Evolutionary conservation across 1,284 basidiomycete genomes (phyloP).

Genomic region (Puccinia coronata): DNA sequence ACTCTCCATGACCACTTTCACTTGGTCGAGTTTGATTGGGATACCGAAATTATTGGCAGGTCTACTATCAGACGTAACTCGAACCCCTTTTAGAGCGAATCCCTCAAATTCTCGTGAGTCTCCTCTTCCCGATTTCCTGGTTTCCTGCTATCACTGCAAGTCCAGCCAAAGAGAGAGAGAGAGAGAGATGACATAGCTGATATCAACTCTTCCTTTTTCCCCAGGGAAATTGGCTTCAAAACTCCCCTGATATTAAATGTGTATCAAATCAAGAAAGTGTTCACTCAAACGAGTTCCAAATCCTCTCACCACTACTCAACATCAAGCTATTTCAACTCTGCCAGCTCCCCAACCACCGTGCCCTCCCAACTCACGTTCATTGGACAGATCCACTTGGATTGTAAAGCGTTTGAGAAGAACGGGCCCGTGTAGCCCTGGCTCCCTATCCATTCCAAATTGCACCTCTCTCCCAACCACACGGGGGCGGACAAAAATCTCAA

Average conservation of each 20-base stretch:
- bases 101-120: constrained; percentile 38
- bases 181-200: too few relatives aligned
- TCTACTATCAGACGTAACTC: constrained; percentile 37
- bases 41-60: constrained; percentile 36
- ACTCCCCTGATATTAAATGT: constrained; percentile 28
- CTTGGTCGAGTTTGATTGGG: constrained; percentile 48
- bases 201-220: not conserved
- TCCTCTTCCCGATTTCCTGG: too few relatives aligned
- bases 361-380: constrained; percentile 20
- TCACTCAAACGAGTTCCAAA: not conserved
- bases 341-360: not conserved
- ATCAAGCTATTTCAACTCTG: not conserved
- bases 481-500: not conserved
- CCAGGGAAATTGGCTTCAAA: constrained; percentile 43
- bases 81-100: constrained; percentile 43
- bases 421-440: constrained; percentile 13
- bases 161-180: too few relatives aligned
- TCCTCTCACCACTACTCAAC: not conserved
- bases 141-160: not conserved
- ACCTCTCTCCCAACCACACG: not conserved
- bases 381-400: constrained; percentile 8
- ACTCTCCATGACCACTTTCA: constrained; percentile 29
- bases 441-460: constrained; percentile 8
- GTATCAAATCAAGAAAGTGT: constrained; percentile 40
- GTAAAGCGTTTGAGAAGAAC: constrained; percentile 33